Conservation (phyloP, 805 yeast genomes). For the Ogataea philodendri region DNA sequence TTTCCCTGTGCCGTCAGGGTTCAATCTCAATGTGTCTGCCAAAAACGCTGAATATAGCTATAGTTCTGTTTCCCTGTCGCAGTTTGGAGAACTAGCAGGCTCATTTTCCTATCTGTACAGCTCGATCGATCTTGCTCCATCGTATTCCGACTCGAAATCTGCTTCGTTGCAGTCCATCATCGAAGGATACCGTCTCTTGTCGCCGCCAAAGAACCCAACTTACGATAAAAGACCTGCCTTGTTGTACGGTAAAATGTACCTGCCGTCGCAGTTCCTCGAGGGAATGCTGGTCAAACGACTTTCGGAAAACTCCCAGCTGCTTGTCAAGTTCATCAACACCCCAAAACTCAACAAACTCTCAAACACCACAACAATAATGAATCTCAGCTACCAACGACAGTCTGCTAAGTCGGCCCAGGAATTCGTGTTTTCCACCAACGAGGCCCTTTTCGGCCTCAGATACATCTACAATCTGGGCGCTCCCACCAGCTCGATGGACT, state of each 20-base stretch:
- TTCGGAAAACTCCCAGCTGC: constrained; percentile 57
- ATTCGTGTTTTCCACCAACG: constrained; percentile 77
- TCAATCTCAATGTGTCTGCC: constrained; percentile 64
- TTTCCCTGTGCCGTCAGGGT: constrained; percentile 68
- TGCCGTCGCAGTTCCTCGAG: constrained; percentile 84
- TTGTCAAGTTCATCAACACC: constrained; percentile 73
- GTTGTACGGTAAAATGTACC: constrained; percentile 80
- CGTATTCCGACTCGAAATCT: constrained; percentile 49
- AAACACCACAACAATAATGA: constrained; percentile 46
- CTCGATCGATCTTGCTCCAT: constrained; percentile 48
- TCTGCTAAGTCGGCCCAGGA: constrained; percentile 65
- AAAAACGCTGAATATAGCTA: constrained; percentile 68
- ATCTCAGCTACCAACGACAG: constrained; percentile 70
- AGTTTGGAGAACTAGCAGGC: constrained; percentile 66
- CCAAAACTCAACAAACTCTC: constrained; percentile 31
- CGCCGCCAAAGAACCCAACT: constrained; percentile 8
- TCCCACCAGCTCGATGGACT: constrained; percentile 13
- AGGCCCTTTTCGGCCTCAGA: constrained; percentile 77
- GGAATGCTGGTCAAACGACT: constrained; percentile 77
- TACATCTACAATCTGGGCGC: constrained; percentile 65
- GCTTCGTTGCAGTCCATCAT: constrained; percentile 65
- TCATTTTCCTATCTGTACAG: constrained; percentile 80
- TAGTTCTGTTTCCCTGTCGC: constrained; percentile 68
- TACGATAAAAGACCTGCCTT: constrained; percentile 39
- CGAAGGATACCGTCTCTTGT: constrained; percentile 60